Base-by-base conservation (phyloP, 2,329 filamentous ascomycete genomes). In the Venturiaceae sp. region DNA sequence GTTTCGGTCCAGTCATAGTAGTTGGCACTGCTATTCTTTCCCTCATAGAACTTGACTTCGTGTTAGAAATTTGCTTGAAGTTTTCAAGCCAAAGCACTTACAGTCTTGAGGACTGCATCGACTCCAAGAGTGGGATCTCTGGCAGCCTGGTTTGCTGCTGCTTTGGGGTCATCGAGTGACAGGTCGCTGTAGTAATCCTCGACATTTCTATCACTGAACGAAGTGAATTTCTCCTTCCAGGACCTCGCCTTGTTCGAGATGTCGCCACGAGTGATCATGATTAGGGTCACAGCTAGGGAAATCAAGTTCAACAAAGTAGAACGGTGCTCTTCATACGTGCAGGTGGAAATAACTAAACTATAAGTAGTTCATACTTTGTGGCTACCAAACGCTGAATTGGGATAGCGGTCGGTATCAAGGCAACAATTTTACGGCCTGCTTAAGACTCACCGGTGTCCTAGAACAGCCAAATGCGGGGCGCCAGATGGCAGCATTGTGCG, bases 11-110 rank as follows among this genome's bases (percentile, higher is more conserved):
- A 77, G 55, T 73, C 66, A 58, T 65, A 73, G 41, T 61, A 33
- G 54, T 54, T 55, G 1, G 60, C 55, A 9, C 56, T 57, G 7
- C 65, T 67, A 36, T 66, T 63, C 34, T 64, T 65, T 7, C 70
- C 69, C 60, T 77, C 74, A 64, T 75, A 77, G 11, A 75, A 62
- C n/a, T n/a, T n/a, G n/a, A n/a, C n/a, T n/a, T n/a, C n/a, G n/a
- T 2, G 68, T 74, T n/a, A n/a, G n/a, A n/a, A n/a, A n/a, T n/a
- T n/a, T n/a, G n/a, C n/a, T n/a, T n/a, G n/a, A n/a, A n/a, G n/a
- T n/a, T n/a, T n/a, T n/a, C n/a, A n/a, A n/a, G n/a, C n/a, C n/a
- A n/a, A n/a, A n/a, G n/a, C n/a, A n/a, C n/a, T n/a, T n/a, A n/a
- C n/a, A 11, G 50, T 53, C 66, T 75, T 75, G 61, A 74, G 65